phyloP scores from a whole-genome alignment of 2,329 filamentous ascomycete species.

The Aspergillus tubingensis region DNA sequence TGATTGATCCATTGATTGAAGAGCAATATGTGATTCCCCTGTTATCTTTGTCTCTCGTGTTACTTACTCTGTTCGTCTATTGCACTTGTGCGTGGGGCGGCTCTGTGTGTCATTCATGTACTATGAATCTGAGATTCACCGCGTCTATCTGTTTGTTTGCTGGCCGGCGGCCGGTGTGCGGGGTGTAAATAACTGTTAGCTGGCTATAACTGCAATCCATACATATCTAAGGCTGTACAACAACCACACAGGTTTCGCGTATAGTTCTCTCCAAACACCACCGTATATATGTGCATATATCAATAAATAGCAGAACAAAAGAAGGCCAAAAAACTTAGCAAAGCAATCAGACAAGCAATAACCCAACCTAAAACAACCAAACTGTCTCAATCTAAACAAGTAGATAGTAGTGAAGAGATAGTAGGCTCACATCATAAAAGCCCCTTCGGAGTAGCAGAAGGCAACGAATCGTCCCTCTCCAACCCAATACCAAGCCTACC shows the following conservation, averaged over 20 bases:
- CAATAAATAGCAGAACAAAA: background rate
- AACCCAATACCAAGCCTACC: conserved; percentile 24
- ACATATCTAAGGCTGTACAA: background rate
- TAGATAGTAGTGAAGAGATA: no score
- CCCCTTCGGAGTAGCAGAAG: conserved; percentile 22
- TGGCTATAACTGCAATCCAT: conserved; percentile 8
- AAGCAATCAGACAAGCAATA: background rate
- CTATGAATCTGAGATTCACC: conserved; percentile 4
- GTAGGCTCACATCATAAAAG: background rate
- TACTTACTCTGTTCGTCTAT: background rate
- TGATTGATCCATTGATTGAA: background rate
- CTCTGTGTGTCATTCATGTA: conserved; percentile 4
- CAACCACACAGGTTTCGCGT: background rate
- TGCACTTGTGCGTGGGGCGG: conserved; percentile 12
- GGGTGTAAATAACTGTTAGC: conserved; percentile 9
- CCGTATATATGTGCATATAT: conserved; percentile 1
- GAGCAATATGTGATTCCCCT: conserved; percentile 21
- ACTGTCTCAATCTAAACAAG: background rate
- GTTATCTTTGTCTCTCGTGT: conserved; percentile 5
- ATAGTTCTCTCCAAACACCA: background rate
- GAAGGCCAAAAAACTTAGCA: background rate
- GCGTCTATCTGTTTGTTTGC: background rate
- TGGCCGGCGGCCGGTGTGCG: background rate
- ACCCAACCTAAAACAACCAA: background rate
- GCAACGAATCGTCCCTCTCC: conserved; percentile 36